Conservation (phyloP, 2,329 filamentous ascomycete genomes). For the Exophiala alcalophila region DNA sequence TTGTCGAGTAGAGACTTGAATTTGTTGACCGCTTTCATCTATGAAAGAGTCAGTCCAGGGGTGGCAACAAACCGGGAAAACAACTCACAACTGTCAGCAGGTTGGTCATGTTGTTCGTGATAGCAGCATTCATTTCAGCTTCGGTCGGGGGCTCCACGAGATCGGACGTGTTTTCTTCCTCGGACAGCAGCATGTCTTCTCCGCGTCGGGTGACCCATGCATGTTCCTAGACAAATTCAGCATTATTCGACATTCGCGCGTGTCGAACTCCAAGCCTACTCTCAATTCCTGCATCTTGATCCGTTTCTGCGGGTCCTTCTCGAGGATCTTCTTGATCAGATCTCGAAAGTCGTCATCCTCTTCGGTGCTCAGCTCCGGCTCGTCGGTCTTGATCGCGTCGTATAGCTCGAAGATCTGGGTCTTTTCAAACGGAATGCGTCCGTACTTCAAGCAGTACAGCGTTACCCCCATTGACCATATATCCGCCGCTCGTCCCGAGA, state of each 20-base stretch:
- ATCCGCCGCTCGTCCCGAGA: slow-evolving; percentile 85
- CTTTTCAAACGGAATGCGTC: slow-evolving; percentile 80
- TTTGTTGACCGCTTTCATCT: slow-evolving; percentile 87
- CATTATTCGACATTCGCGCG: not conserved
- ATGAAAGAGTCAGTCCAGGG: slow-evolving; percentile 7
- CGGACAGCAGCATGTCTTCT: slow-evolving; percentile 71
- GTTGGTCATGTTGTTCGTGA: slow-evolving; percentile 84
- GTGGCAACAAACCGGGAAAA: not conserved
- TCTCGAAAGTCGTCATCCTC: slow-evolving; percentile 69
- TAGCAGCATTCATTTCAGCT: slow-evolving; percentile 83
- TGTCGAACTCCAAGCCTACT: slow-evolving; percentile 59
- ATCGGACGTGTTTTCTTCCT: slow-evolving; percentile 81
- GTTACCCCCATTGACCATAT: slow-evolving; percentile 99
- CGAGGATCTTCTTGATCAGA: slow-evolving; percentile 68
- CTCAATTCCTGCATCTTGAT: slow-evolving; percentile 80
- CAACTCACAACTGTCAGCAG: slow-evolving; percentile 66
- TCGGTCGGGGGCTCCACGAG: slow-evolving; percentile 81
- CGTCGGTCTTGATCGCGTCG: slow-evolving; percentile 75
- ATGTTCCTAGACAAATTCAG: slow-evolving; percentile 62
- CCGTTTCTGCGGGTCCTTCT: slow-evolving; percentile 79
- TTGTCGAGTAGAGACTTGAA: slow-evolving; percentile 74
- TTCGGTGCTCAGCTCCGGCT: slow-evolving; percentile 59
- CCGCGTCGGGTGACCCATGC: slow-evolving; percentile 87
- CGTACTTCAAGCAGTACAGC: slow-evolving; percentile 87
- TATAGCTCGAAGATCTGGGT: slow-evolving; percentile 80